Evolutionary conservation across 306 rosid genomes (phyloP), one percentile per base, ranked within the genome.

Genomic region (Cicer bijugum): DNA sequence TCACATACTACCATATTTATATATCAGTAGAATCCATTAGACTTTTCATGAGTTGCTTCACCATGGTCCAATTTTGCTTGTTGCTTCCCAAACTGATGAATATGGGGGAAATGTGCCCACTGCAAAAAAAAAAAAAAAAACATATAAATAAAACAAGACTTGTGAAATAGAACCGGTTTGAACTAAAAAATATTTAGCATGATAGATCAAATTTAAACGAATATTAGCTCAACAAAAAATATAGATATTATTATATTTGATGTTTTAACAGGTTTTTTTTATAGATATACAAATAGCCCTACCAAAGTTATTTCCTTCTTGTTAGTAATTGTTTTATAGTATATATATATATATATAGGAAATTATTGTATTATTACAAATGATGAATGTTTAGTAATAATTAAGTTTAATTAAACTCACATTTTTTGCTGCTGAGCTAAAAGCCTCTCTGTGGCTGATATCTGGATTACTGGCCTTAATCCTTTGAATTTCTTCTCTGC

Each of bases 61-160:
- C 72, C 91, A 50, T 83, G 88, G 61, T 89, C 91, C 84, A 79
- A 63, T 78, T 84, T 94, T 74, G 79, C 88, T 84, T 94, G 83
- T 82, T 94, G 83, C 81, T 82, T 88, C 17, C 94, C 97, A 86
- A 88, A 94, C 86, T 88, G 92, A 78, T 88, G 92, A 78, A 94
- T 89, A 87, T 88, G 97, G 75, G 99, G 99, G 78, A 91, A 89
- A 91, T 94, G 99, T 81, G 99, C 99, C 99, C 99, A 94, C 99
- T 94, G 92, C 87, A 20, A 23, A n/a, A 23, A 23, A 23, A 23
- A 2, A 2, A 23, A 28, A 28, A 28, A 0, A 28, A 28, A 28
- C 5, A 28, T 28, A 3, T 3, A 3, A 28, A 28, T 28, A 28
- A 28, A 28, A 28, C 4, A 28, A 28, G 4, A 28, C 35, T 28